These are phyloP conservation scores for Mikania micrantha DNA, from an alignment of 129 eudicot species.

Conservation along the genomic window DNA sequence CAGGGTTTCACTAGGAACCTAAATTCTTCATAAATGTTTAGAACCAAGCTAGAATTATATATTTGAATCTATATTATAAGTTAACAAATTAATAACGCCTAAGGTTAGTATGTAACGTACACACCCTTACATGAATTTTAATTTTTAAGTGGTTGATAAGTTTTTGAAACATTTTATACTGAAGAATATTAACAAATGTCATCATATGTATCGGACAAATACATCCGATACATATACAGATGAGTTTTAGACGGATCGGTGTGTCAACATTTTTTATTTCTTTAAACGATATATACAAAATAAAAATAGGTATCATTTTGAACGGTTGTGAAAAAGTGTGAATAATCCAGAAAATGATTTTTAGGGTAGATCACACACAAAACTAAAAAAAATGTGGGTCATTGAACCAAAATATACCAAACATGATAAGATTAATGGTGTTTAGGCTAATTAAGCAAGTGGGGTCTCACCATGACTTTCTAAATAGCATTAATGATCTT, in stretches of 20 bases:
- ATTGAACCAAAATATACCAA: slow-evolving; percentile 27
- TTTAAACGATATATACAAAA: background rate
- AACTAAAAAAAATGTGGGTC: slow-evolving; percentile 20
- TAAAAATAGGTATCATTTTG: background rate
- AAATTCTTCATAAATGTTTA: background rate
- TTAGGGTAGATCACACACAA: background rate
- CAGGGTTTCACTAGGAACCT: background rate
- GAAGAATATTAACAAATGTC: background rate
- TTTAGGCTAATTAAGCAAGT: slow-evolving; percentile 31
- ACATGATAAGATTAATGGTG: slow-evolving; percentile 33
- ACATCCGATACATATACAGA: no score
- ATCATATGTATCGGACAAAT: no score
- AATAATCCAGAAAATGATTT: background rate
- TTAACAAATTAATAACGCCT: background rate
- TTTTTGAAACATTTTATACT: background rate
- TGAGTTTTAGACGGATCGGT: background rate
- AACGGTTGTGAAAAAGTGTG: background rate
- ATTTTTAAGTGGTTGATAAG: background rate
- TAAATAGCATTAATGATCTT: background rate
- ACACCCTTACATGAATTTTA: no score
- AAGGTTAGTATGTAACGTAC: no score
- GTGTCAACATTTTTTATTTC: background rate
- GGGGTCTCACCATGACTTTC: slow-evolving; percentile 21
- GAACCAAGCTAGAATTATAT: background rate
- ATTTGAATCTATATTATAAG: background rate